Evolutionary conservation across 768 basidiomycete species (phyloP).

Genomic region (Kwoniella dejecticola): DNA sequence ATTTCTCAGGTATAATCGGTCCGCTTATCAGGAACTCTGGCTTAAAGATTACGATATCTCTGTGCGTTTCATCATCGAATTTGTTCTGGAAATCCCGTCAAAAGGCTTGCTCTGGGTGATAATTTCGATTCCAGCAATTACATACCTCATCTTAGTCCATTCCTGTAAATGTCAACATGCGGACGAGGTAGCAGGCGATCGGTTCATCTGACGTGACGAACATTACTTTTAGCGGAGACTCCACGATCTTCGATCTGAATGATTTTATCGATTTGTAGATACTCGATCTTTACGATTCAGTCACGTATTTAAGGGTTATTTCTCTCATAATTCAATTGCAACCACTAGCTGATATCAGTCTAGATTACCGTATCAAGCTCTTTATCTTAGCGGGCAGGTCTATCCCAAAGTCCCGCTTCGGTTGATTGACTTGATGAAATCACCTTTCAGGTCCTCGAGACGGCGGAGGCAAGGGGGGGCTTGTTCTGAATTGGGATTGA

Average conservation of each 20-base stretch:
- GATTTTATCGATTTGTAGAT: slow-evolving; percentile 5
- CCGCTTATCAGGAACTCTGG: neutral
- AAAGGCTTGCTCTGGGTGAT: too few species aligned
- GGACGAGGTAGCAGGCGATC: neutral
- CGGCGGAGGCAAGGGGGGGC: too few species aligned
- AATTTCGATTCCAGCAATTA: neutral
- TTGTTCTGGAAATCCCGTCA: neutral
- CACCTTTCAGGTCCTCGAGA: too few species aligned
- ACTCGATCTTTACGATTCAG: neutral
- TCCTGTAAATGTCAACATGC: slow-evolving; percentile 5
- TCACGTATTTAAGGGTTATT: slow-evolving; percentile 5
- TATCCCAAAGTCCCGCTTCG: slow-evolving; percentile 1
- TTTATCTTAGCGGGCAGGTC: too few species aligned
- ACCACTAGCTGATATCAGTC: neutral
- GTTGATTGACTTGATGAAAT: neutral
- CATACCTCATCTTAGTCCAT: neutral
- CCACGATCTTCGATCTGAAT: slow-evolving; percentile 10
- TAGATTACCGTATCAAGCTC: too few species aligned
- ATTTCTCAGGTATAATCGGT: neutral
- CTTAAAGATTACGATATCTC: neutral
- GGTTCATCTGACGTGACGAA: slow-evolving; percentile 3
- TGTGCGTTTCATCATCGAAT: neutral
- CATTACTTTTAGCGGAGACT: slow-evolving; percentile 10
- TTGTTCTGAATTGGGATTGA: too few species aligned
- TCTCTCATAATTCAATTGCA: neutral